These are phyloP conservation scores for Microsporum canis DNA, from an alignment of 2,329 filamentous ascomycete genomes.

Conservation along the genomic window DNA sequence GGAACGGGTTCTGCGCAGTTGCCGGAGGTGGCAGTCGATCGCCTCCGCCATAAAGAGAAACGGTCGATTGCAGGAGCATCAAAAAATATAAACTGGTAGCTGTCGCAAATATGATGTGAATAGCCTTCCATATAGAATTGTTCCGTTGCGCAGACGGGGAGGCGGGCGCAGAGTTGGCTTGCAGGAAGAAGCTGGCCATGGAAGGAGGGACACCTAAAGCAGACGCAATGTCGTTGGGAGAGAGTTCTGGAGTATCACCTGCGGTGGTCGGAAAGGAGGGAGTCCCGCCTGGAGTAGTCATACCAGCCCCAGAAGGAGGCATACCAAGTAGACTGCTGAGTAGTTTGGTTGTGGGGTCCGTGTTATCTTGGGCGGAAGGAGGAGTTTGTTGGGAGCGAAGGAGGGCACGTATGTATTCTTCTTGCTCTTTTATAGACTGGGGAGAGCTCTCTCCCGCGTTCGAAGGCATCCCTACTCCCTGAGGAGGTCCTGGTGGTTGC, in stretches of 20 bases:
- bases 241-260: slow-evolving; percentile 13
- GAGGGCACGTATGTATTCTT: slow-evolving; percentile 34
- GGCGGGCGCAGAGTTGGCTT: slow-evolving; percentile 28
- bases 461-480: slow-evolving; percentile 7
- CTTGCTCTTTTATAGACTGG: slow-evolving; percentile 29
- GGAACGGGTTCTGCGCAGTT: slow-evolving; percentile 35
- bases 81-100: slow-evolving; percentile 44
- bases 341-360: slow-evolving; percentile 29
- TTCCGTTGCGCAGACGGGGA: slow-evolving; percentile 28
- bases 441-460: slow-evolving; percentile 21
- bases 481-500: not conserved
- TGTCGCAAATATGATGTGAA: slow-evolving; percentile 50
- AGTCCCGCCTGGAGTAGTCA: slow-evolving; percentile 13
- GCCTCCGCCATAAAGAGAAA: slow-evolving; percentile 14
- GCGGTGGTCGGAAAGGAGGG: slow-evolving; percentile 12
- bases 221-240: slow-evolving; percentile 24
- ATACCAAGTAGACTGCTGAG: slow-evolving; percentile 26
- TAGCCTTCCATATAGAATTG: slow-evolving; percentile 42
- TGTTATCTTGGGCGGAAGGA: slow-evolving; percentile 15
- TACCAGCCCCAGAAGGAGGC: slow-evolving; percentile 20
- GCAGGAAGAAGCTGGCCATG: slow-evolving; percentile 28
- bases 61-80: slow-evolving; percentile 26
- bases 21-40: slow-evolving; percentile 33
- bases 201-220: slow-evolving; percentile 36
- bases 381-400: slow-evolving; percentile 24